Evolutionary conservation across 768 basidiomycete species (phyloP), one percentile per base, ranked within the genome.

Genomic region (Agrocybe chaxingu): DNA sequence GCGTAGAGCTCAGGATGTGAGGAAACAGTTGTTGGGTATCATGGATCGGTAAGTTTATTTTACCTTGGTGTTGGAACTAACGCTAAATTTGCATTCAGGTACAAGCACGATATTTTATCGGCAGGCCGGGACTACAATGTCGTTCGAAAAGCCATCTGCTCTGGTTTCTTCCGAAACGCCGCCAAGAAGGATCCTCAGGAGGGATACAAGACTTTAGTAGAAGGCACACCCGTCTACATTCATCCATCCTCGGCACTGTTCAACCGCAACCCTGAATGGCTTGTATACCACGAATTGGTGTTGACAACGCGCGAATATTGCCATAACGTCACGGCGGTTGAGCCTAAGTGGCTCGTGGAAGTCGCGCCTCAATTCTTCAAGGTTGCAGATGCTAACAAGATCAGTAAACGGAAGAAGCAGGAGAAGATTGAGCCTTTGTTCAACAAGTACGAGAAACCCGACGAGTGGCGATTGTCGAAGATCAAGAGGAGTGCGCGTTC

Each of bases 301-400:
- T 75, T 98, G 55, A 98, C 97, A 9, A 97, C 97, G n/a, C 82
- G 94, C 60, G 91, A 93, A 69, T 97, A 91, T 63, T 91, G 87
- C 66, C 87, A 91, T 60, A 93, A 90, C 48, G 92, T 98, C 39
- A 96, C 93, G 0, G 91, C 92, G 0, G 81, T 99, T 52, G 97
- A 99, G 65, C 96, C 97, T 3, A 97, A 97, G 67, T 99, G 96
- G 97, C 82, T 98, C 7, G 90, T 94, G 12, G 95, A 99, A 62
- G 94, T 96, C 18, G 97, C 96, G 6, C 96, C 97, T 1, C 93
- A 95, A 53, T 98, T 97, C 79, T 99, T 98, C 87, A 92, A 91
- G 69, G 93, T 99, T 39, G 94, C 96, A 2, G 97, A 98, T 68
- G 89, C 84, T 47, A 95, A 94, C 73, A 98, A 97, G 70, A 96